These are phyloP conservation scores for Myriosclerotinia duriaeana DNA, from an alignment of 2,329 filamentous ascomycete genomes.

Conservation along the genomic window DNA sequence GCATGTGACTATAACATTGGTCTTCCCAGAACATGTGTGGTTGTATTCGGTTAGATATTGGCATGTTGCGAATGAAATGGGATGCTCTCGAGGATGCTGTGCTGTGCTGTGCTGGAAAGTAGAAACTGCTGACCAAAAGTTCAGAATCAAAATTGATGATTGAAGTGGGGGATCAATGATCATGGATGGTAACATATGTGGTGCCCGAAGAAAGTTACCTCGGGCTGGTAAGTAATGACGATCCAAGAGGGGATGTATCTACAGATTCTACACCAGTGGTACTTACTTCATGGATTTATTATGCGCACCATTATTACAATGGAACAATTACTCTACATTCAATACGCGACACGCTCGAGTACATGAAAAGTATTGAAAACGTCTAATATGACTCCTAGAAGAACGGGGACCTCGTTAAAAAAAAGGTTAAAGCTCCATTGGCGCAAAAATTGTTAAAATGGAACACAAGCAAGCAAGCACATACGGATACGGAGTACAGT, in stretches of 20 bases:
- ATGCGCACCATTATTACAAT: slow-evolving; percentile 17
- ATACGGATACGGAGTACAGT: not conserved
- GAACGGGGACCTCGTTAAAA: not conserved
- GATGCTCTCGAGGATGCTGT: not conserved
- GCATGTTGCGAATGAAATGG: slow-evolving; percentile 3
- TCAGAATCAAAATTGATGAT: slow-evolving; percentile 4
- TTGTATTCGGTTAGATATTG: slow-evolving; percentile 3
- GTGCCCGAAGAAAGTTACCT: slow-evolving; percentile 11
- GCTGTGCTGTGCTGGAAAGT: not conserved
- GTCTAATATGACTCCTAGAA: not conserved
- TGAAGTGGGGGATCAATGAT: not conserved
- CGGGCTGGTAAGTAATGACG: slow-evolving; percentile 6
- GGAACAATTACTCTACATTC: not conserved
- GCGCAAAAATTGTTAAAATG: slow-evolving; percentile 5
- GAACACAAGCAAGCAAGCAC: not conserved
- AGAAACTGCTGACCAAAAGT: slow-evolving; percentile 11
- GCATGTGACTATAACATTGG: slow-evolving; percentile 4
- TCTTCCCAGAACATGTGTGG: not conserved
- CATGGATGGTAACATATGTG: not conserved
- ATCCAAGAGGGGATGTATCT: slow-evolving; percentile 1
- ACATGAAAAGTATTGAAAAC: not conserved
- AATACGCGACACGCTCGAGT: not conserved
- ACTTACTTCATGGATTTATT: not conserved
- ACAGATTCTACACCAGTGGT: not conserved
- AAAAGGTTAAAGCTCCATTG: not conserved